phyloP scores from a whole-genome alignment of 2,329 filamentous ascomycete genomes.

The Colletotrichum gloeosporioides region DNA sequence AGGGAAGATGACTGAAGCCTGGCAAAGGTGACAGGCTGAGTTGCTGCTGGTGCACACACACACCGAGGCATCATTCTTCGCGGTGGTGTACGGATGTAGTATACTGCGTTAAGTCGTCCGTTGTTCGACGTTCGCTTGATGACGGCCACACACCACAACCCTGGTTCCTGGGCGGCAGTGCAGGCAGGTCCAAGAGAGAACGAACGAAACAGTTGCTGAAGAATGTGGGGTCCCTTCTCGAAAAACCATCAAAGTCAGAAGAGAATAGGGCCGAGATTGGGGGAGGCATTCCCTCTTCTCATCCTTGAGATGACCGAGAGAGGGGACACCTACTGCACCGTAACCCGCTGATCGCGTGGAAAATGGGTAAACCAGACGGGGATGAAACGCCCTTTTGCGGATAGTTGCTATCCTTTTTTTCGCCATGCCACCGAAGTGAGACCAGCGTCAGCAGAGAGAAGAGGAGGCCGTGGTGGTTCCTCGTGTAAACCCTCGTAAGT shows the following conservation, averaged over 20 bases:
- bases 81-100: not conserved
- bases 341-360: slow-evolving; percentile 3
- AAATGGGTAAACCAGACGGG: not conserved
- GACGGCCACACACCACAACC: not conserved
- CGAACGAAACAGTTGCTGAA: slow-evolving; percentile 7
- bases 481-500: not conserved
- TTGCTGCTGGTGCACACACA: not conserved
- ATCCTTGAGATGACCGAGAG: not conserved
- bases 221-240: slow-evolving; percentile 8
- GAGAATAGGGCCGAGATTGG: slow-evolving; percentile 5
- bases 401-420: not conserved
- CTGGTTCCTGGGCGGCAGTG: not conserved
- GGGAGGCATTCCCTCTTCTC: not conserved
- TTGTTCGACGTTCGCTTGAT: not conserved
- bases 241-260: not conserved
- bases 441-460: not conserved
- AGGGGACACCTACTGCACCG: not conserved
- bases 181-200: not conserved
- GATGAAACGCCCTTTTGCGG: slow-evolving; percentile 7
- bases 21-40: not conserved
- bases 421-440: not conserved
- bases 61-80: not conserved
- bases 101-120: not conserved
- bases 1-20: not conserved
- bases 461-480: not conserved